Conservation (phyloP, 495 filamentous ascomycete species). For the Daldinia grandis region DNA sequence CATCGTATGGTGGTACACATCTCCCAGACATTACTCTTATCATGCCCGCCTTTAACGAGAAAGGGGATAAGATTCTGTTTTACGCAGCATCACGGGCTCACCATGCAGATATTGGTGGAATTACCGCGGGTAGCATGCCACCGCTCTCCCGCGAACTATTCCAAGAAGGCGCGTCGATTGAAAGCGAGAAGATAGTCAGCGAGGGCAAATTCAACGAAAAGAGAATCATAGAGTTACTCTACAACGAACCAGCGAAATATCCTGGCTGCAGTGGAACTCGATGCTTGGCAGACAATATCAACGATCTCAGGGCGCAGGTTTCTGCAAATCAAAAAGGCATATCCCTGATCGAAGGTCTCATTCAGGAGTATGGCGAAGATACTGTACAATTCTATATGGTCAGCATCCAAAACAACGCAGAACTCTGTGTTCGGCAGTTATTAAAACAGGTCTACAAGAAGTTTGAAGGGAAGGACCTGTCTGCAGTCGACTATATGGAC, state of each 20-base stretch:
- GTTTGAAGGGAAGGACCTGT: constrained; percentile 79
- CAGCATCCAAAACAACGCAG: constrained; percentile 91
- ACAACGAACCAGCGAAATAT: constrained; percentile 83
- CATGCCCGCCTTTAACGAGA: constrained; percentile 83
- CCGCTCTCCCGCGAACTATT: constrained; percentile 91
- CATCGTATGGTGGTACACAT: constrained; percentile 83
- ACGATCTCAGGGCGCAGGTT: constrained; percentile 94
- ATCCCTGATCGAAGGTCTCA: constrained; percentile 82
- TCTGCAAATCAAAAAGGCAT: constrained; percentile 97
- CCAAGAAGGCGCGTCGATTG: constrained; percentile 95
- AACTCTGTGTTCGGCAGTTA: constrained; percentile 81
- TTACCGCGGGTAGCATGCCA: constrained; percentile 95
- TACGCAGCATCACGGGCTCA: constrained; percentile 96
- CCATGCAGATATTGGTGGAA: constrained; percentile 97
- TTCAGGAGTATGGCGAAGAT: constrained; percentile 87
- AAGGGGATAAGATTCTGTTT: constrained; percentile 88
- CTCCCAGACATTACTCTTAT: constrained; percentile 94
- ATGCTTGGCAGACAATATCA: constrained; percentile 92
- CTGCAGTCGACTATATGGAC: constrained; percentile 89
- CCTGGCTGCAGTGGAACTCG: constrained; percentile 89
- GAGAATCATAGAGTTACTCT: constrained; percentile 82
- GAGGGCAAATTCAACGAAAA: constrained; percentile 90
- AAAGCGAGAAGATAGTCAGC: constrained; percentile 91
- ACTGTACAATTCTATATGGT: constrained; percentile 97
- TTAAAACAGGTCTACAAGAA: constrained; percentile 80